Evolutionary conservation across 352 stramenopile genomes (phyloP).

Genomic region (Elongisporangium anandrum): DNA sequence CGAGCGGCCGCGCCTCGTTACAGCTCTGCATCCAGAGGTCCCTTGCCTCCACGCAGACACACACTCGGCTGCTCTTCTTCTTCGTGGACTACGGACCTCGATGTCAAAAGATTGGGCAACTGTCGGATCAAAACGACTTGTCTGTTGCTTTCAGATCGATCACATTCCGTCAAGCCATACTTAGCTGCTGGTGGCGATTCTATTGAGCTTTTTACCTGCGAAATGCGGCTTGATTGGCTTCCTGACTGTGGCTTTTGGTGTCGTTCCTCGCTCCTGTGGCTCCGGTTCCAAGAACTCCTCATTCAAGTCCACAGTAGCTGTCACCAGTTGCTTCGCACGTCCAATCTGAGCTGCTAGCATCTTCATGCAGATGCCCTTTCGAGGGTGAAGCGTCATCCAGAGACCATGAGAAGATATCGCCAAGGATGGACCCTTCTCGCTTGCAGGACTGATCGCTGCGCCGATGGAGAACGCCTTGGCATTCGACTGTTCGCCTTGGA

Average conservation of each 20-base stretch:
- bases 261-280: conserved; percentile 4
- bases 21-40: too few species aligned
- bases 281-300: not conserved
- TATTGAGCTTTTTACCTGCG: conserved; percentile 34
- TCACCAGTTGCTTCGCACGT: conserved; percentile 18
- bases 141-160: conserved; percentile 1
- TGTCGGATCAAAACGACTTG: not conserved
- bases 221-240: conserved; percentile 43
- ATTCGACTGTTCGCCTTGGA: conserved; percentile 27
- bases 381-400: conserved; percentile 46
- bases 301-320: conserved; percentile 8
- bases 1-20: conserved; percentile 11
- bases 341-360: conserved; percentile 50
- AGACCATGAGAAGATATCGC: conserved; percentile 8
- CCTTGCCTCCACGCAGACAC: too few species aligned
- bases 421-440: not conserved
- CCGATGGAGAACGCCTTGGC: conserved; percentile 47
- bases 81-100: too few species aligned
- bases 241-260: conserved; percentile 4
- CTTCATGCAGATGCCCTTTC: conserved; percentile 67
- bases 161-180: not conserved
- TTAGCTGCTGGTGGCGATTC: conserved; percentile 13
- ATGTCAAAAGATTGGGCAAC: too few species aligned
- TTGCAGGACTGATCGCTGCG: not conserved
- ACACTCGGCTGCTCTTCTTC: too few species aligned